A percentile compares a stretch with the other conserved stretches of the same genome.
These are phyloP conservation scores for Chaetothyriales sp. DNA, from an alignment of 2,329 filamentous ascomycete genomes.

Conservation along the genomic window DNA sequence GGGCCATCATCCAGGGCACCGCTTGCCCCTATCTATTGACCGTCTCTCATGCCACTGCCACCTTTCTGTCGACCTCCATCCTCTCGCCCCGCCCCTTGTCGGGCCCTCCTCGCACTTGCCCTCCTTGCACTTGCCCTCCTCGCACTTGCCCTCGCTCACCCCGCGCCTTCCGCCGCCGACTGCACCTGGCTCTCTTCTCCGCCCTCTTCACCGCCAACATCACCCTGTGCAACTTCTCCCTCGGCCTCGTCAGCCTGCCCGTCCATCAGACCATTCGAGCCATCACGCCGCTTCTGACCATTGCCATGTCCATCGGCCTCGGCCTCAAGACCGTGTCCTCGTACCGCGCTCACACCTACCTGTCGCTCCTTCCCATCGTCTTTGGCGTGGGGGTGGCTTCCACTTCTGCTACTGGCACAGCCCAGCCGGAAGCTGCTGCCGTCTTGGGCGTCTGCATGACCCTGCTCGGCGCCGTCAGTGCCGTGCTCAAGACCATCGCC, in stretches of 20 bases:
- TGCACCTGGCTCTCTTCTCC: slow-evolving; percentile 6
- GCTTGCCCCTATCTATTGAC: slow-evolving; percentile 7
- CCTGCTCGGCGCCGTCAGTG: slow-evolving; percentile 41
- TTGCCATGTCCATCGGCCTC: slow-evolving; percentile 16
- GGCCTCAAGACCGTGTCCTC: slow-evolving; percentile 33
- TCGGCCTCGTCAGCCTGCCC: slow-evolving; percentile 7
- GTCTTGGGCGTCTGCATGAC: slow-evolving; percentile 43
- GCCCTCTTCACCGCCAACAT: slow-evolving; percentile 11
- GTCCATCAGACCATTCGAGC: slow-evolving; percentile 11
- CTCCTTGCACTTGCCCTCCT: no score
- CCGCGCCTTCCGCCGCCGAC: background rate
- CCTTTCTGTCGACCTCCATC: slow-evolving; percentile 3
- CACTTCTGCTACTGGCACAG: slow-evolving; percentile 27
- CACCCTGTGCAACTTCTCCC: slow-evolving; percentile 7
- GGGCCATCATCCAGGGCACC: slow-evolving; percentile 2
- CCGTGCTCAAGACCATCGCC: slow-evolving; percentile 44
- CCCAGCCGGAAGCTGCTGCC: slow-evolving; percentile 24
- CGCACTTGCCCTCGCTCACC: background rate
- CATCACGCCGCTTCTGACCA: slow-evolving; percentile 37
- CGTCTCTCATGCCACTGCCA: slow-evolving; percentile 5
- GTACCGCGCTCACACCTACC: slow-evolving; percentile 44
- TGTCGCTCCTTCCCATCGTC: slow-evolving; percentile 48
- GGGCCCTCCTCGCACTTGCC: no score
- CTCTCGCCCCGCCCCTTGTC: background rate
- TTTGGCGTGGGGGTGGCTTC: slow-evolving; percentile 46